phyloP scores from a whole-genome alignment of 2,329 filamentous ascomycete genomes.

The Dothideomycetes sp. region DNA sequence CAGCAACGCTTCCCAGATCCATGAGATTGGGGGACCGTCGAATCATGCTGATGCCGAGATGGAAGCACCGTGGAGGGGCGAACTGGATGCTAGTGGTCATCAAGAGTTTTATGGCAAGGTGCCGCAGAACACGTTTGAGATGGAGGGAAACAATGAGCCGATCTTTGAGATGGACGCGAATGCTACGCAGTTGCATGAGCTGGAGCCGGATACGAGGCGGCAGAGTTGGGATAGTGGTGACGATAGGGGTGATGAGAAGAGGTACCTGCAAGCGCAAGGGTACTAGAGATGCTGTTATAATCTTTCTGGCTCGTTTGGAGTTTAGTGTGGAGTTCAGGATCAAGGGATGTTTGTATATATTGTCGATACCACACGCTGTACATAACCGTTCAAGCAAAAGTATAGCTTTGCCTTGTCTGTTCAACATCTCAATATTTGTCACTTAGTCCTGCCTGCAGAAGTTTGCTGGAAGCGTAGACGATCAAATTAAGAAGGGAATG shows the following conservation, averaged over 20 bases:
- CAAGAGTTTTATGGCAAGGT: constrained; percentile 16
- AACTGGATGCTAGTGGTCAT: constrained; percentile 23
- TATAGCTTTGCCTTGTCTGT: too few species aligned
- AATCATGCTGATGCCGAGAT: constrained; percentile 23
- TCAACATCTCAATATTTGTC: not conserved
- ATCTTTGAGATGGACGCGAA: constrained; percentile 24
- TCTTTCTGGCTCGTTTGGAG: too few species aligned
- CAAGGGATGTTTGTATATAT: too few species aligned
- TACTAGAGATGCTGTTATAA: too few species aligned
- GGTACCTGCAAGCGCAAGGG: constrained; percentile 13
- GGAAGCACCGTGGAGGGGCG: constrained; percentile 23
- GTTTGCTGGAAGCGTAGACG: not conserved
- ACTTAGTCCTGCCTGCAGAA: not conserved
- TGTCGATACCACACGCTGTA: not conserved
- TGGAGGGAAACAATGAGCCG: constrained; percentile 18
- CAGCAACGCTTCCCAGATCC: constrained; percentile 24
- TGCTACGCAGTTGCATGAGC: constrained; percentile 19
- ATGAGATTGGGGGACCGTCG: constrained; percentile 25
- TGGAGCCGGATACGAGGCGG: constrained; percentile 15
- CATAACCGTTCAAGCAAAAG: not conserved
- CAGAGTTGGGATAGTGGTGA: constrained; percentile 13
- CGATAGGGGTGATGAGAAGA: constrained; percentile 14
- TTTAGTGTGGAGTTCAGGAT: too few species aligned
- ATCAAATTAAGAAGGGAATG: not conserved
- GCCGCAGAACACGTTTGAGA: constrained; percentile 15